Evolutionary conservation across 2,329 filamentous ascomycete species (phyloP).

Genomic region (Microthyrium microscopicum): DNA sequence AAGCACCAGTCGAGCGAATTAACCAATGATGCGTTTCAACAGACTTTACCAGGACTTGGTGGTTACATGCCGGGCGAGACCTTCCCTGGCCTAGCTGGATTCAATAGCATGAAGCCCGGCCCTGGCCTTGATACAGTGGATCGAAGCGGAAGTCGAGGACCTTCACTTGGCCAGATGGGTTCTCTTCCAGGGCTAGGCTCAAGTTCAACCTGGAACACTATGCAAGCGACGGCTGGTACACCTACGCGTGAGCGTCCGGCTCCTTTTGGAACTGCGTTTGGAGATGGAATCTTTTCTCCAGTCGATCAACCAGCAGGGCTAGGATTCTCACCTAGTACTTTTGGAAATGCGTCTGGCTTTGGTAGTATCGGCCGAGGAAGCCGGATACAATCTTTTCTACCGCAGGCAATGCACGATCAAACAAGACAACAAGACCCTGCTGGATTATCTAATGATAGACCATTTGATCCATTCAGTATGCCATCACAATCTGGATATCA

Average conservation of each 20-base stretch:
- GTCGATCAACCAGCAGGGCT: conserved; percentile 57
- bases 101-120: conserved; percentile 13
- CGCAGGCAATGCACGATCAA: conserved; percentile 75
- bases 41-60: too few species aligned
- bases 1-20: conserved; percentile 44
- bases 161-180: conserved; percentile 53
- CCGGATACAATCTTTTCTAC: conserved; percentile 78
- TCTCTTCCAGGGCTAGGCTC: conserved; percentile 35
- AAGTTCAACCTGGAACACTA: conserved; percentile 47
- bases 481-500: too few species aligned
- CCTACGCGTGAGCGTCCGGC: conserved; percentile 42
- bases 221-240: conserved; percentile 58
- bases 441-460: conserved; percentile 45
- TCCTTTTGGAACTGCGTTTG: conserved; percentile 33
- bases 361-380: conserved; percentile 54
- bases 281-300: conserved; percentile 52
- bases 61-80: conserved; percentile 34
- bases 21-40: conserved; percentile 39
- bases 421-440: too few species aligned
- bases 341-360: conserved; percentile 31
- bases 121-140: conserved; percentile 54
- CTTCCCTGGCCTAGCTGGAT: conserved; percentile 40
- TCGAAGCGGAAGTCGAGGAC: conserved; percentile 83
- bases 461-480: conserved; percentile 18
- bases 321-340: conserved; percentile 24